Base-by-base conservation (phyloP, 2,329 filamentous ascomycete species). In the Penicillium sp. region DNA sequence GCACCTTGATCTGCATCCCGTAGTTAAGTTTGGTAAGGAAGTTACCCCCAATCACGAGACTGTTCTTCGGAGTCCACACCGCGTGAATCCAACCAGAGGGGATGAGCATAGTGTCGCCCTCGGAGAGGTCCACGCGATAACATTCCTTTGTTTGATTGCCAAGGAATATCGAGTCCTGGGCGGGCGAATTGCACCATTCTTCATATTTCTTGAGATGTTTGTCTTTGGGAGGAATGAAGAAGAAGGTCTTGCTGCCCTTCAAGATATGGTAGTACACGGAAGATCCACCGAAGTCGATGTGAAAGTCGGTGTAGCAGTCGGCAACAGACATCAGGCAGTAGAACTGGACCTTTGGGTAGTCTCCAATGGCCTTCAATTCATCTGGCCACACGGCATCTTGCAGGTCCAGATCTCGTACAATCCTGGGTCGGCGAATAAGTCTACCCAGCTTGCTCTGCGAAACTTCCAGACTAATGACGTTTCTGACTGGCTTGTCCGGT, bases 31-130 rank as follows among this genome's bases (percentile, higher is more conserved):
- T 76, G 5, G 85, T 88, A 43, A 89, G 74, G 63, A 88, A 89
- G 64, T 89, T 89, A 48, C 86, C 86, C n/a, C 86, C 86, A 57
- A 89, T 87, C 27, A 89, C 86, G 46, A 89, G 72, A 63, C 86
- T 88, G 64, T 88, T 85, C 62, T 85, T 82, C 0, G 86, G 86
- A 9, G 86, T 89, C 84, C 86, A 88, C 7, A 89, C 86, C 22
- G 86, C 86, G 65, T 89, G 86, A 49, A 89, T 89, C 86, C 86
- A 89, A 18, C 86, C 86, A 32, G 86, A 87, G 4, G 86, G 86
- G 58, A 89, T 89, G 42, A 89, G 75, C 82, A 88, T 88, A 3
- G 86, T 89, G 65, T 89, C 86, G 32, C 86, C 86, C 58, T 84
- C 83, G 47, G 79, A 81, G 4, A 89, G 77, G 66, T 88, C 85